Percentiles rank a stretch among this genome's conserved stretches.
Conservation (phyloP, 208 protist genomes). For the Novymonas esmeraldas region DNA sequence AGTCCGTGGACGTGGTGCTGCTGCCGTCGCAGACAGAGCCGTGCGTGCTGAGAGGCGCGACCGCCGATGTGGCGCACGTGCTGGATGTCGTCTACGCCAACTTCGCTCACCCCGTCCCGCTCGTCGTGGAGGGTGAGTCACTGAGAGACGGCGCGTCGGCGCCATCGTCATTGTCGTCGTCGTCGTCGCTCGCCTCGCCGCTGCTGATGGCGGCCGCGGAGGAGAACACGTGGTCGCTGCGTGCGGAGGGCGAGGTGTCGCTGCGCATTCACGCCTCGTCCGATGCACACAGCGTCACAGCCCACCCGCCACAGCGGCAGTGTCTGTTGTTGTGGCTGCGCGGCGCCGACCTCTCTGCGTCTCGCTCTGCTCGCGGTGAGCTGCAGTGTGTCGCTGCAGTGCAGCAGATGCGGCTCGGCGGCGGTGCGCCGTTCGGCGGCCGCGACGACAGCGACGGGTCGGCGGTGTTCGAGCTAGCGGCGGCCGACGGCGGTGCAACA, state of each 20-base stretch:
- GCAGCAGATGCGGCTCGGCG: conserved; percentile 1
- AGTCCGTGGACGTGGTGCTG: conserved; percentile 11
- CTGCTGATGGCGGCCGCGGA: conserved; percentile 10
- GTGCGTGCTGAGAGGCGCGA: conserved; percentile 4
- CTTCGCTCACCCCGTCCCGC: background rate
- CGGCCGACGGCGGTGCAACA: no score
- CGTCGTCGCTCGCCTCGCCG: no score
- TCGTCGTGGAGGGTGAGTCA: no score
- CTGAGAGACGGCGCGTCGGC: background rate
- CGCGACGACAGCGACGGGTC: background rate
- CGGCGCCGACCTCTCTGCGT: background rate
- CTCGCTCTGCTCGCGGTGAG: background rate
- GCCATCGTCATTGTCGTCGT: no score
- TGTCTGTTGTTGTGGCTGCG: background rate
- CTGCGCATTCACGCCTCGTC: background rate
- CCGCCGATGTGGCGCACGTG: conserved; percentile 7
- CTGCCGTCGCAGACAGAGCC: conserved; percentile 11
- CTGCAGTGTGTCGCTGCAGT: background rate
- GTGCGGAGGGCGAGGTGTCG: background rate
- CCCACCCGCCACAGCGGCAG: conserved; percentile 1
- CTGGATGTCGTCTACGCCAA: conserved; percentile 23
- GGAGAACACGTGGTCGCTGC: conserved; percentile 16
- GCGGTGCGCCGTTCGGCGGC: no score
- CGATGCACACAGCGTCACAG: background rate
- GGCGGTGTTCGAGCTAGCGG: no score